A percentile compares a stretch with the other conserved stretches of the same genome.
These are phyloP conservation scores for Penicillium sp. DNA, from an alignment of 2,329 filamentous ascomycete genomes.

Conservation along the genomic window DNA sequence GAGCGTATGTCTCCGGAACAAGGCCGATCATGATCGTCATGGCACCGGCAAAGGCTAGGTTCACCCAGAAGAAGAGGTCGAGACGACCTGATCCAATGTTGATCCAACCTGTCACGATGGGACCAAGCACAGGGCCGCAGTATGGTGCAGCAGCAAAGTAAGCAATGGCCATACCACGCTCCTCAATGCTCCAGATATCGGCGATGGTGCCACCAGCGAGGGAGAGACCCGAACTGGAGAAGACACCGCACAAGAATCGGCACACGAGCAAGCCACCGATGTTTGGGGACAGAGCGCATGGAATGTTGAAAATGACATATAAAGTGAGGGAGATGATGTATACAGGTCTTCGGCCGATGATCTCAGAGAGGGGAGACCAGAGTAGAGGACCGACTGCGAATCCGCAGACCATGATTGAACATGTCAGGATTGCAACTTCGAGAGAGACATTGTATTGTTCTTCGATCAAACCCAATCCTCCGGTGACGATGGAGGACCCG, in stretches of 20 bases:
- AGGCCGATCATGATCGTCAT: slow-evolving; percentile 26
- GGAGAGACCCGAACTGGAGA: slow-evolving; percentile 31
- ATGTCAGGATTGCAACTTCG: slow-evolving; percentile 69
- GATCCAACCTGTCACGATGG: slow-evolving; percentile 72
- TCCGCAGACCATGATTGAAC: slow-evolving; percentile 73
- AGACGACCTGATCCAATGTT: slow-evolving; percentile 42
- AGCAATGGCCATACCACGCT: slow-evolving; percentile 78
- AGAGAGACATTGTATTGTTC: slow-evolving; percentile 65
- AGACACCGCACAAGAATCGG: slow-evolving; percentile 34
- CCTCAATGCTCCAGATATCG: slow-evolving; percentile 74
- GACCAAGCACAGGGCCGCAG: slow-evolving; percentile 71
- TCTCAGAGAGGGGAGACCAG: slow-evolving; percentile 34
- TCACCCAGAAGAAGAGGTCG: slow-evolving; percentile 37
- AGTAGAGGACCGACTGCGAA: slow-evolving; percentile 60
- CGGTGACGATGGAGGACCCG: slow-evolving; percentile 70
- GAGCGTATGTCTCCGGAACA: slow-evolving; percentile 40
- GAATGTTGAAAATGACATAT: slow-evolving; percentile 39
- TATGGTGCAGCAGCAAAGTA: slow-evolving; percentile 78
- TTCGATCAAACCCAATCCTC: slow-evolving; percentile 64
- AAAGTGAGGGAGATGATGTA: slow-evolving; percentile 36
- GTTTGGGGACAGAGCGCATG: slow-evolving; percentile 36
- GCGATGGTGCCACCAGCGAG: slow-evolving; percentile 33
- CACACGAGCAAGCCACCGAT: slow-evolving; percentile 31
- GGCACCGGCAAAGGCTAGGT: slow-evolving; percentile 33
- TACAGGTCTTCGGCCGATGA: slow-evolving; percentile 34